Evolutionary conservation across 2,329 filamentous ascomycete genomes (phyloP), one percentile per base, ranked within the genome.

Genomic region (Aquanectria penicillioides): DNA sequence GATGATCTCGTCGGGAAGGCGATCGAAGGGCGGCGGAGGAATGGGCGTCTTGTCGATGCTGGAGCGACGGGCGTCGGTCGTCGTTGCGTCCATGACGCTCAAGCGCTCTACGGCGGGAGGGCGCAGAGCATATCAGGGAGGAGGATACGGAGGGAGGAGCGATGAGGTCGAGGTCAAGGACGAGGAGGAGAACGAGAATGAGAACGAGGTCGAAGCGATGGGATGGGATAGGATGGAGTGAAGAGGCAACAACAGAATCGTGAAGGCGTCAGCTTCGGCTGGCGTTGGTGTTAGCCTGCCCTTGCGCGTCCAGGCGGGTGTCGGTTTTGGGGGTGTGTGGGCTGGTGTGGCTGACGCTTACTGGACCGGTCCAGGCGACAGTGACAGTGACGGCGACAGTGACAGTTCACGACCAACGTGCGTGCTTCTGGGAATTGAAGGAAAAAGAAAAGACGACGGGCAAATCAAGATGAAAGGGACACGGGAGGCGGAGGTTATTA

Each of bases 1-100:
- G 66, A 91, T 89, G 58, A 91, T 90, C 73, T 90, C 88, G 73
- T 89, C 85, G 6, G 88, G 88, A 10, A 91, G 78, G 40, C 78
- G 80, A 29, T 83, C 79, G 65, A 89, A 86, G 28, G 82, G 79
- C 25, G 69, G 66, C 61, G 73, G 49, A 56, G 50, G 31, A 37
- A 72, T 56, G 31, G 70, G 69, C 65, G 64, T 62, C 65, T 76
- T 76, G 51, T 75, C 72, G 67, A 72, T 74, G 64, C 73, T 74
- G 33, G 71, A 69, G 57, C 72, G 73, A 64, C 71, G 73, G 48
- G 68, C 61, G 59, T 69, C 67, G 49, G 59, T 59, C 36, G 61
- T 58, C 59, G 64, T 56, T 61, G 68, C 63, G 69, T 73, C 71
- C 73, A 73, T 74, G 73, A 68, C 64, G 70, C 68, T 65, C 61